Evolutionary conservation across 331 rosid species (phyloP), one percentile per base, ranked within the genome.

Genomic region (Quercus tomentella): DNA sequence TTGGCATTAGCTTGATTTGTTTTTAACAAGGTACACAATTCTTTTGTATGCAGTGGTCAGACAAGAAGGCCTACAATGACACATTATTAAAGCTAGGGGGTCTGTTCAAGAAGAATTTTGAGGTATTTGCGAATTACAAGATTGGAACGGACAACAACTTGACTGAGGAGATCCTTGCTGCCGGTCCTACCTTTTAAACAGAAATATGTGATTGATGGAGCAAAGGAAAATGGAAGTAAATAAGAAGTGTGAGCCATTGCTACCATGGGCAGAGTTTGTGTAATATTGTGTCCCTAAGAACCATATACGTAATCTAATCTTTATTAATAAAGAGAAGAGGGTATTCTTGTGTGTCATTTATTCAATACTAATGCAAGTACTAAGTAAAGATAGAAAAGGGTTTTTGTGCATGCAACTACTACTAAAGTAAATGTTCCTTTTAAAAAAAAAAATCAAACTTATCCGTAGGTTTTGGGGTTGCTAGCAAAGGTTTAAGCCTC

Each of bases 81-180:
- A 84, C 96, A 1, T 77, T 93, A 2, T 28, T 84, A 85, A 93
- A 87, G 84, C 70, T 93, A 56, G 94, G 84, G 6, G 76, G 73
- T 33, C 87, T 93, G 7, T 93, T 93, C 91, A 93, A 89, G 91
- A 93, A 78, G 77, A 91, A 91, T 77, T 93, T 93, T 41, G 90
- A 86, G 76, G 88, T 82, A 14, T 93, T 91, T 87, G 69, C 80
- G 56, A 83, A 41, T 87, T 85, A 88, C 88, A 87, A 85, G 88
- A 93, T 93, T 62, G 96, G 97, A 31, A 79, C 80, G 62, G 91
- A 91, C 82, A 78, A 72, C 75, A 85, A 77, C 56, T 82, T 93
- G 81, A 91, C 96, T 20, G 89, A 91, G 67, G 94, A 93, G 72
- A 91, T 93, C 68, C 87, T 88, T 17, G 83, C 90, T 1, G 97